Percentiles rank a stretch among this genome's conserved stretches.
Evolutionary conservation across 2,329 filamentous ascomycete genomes (phyloP).

Genomic region (Aspergillus eucalypticola): DNA sequence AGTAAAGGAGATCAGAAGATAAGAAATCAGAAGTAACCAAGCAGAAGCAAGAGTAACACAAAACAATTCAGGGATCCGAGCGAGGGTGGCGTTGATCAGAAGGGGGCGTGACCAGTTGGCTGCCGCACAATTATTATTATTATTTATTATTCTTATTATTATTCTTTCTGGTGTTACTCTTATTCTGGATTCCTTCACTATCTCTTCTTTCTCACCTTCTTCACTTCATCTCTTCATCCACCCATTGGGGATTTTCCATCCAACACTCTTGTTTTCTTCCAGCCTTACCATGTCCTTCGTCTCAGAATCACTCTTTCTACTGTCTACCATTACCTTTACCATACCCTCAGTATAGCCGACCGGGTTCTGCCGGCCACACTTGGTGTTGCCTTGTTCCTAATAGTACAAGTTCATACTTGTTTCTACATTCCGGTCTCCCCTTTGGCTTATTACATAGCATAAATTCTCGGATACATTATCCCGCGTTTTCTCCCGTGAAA

Average conservation of each 20-base stretch:
- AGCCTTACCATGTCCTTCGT: constrained; percentile 23
- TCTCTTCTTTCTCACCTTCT: constrained; percentile 2
- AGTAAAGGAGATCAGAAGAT: background rate
- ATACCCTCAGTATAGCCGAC: constrained; percentile 23
- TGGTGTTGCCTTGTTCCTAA: background rate
- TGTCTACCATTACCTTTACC: constrained; percentile 16
- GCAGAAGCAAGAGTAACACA: background rate
- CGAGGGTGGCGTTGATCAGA: background rate
- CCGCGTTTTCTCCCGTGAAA: background rate
- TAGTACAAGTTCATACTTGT: background rate
- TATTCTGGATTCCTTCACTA: background rate
- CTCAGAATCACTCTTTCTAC: constrained; percentile 18
- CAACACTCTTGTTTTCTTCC: background rate
- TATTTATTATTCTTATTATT: too few relatives aligned
- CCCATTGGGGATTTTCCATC: background rate
- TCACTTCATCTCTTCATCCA: background rate
- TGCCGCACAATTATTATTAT: background rate
- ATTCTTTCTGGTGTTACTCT: background rate
- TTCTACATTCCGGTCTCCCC: background rate
- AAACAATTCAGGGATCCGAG: background rate
- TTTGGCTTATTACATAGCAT: background rate
- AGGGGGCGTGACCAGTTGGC: constrained; percentile 1
- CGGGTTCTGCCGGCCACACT: background rate
- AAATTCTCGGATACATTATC: background rate
- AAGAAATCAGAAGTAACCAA: background rate